Evolutionary conservation across 179 eudicot genomes (phyloP), one percentile per base, ranked within the genome.

Genomic region (Dionaea muscipula): DNA sequence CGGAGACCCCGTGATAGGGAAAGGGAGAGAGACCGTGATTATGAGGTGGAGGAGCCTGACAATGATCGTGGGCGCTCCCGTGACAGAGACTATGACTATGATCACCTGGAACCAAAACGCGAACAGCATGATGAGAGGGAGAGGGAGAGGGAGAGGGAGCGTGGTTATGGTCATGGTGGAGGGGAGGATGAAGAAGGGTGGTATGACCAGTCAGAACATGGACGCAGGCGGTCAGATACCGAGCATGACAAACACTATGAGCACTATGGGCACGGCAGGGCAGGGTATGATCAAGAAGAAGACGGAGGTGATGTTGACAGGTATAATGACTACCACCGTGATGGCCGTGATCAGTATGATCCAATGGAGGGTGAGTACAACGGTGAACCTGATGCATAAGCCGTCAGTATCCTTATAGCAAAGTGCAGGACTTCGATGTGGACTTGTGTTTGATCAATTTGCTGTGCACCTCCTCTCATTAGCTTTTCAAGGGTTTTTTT

Each of bases 41-140:
- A 72, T 69, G 97, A 86, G 24, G 40, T 46, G 20, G 84, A 56
- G 26, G 86, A 80, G 20, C 64, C 36, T 7, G 82, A 74, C 16
- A 67, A 52, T 59, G 81, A 64, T 46, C 90, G 79, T 52, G 85
- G 84, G 12, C 82, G 72, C 54, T 84, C 94, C 22, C 88, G 77
- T 55, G 98, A 87, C 70, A 77, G 78, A 55, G 94, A 82, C 12
- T 77, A 80, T 64, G 88, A 77, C 15, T 65, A 70, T 70, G 88
- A 80, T 8, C 82, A 64, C 44, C 59, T 48, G 56, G 94, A 84
- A 16, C 26, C 67, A 4, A 81, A 81, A 58, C 68, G 79, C 26
- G 80, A 63, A 24, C 68, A 72, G 53, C 84, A 74, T 54, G 77
- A 74, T 56, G 94, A 78, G 15, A 73, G 65, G 44, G 81, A 49